A percentile compares a stretch with the other conserved stretches of the same genome.
These are phyloP conservation scores for Populus tomentosa DNA, from an alignment of 441 rosid species.

Conservation along the genomic window DNA sequence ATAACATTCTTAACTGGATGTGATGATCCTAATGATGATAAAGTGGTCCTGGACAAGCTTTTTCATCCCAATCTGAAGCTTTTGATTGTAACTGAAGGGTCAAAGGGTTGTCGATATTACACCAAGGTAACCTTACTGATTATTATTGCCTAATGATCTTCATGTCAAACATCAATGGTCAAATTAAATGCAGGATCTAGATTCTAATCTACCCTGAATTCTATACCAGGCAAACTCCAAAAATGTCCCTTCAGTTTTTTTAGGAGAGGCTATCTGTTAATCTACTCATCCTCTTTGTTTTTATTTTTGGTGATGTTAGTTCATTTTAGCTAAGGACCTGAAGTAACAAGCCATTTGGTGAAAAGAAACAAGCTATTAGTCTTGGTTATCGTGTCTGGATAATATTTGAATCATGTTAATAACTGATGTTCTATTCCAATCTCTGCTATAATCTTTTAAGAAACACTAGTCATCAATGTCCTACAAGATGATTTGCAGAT, in stretches of 20 bases:
- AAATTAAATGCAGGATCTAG: background rate
- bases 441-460: background rate
- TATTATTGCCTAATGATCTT: background rate
- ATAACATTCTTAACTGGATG: constrained; percentile 77
- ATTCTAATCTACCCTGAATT: background rate
- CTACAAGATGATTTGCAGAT: background rate
- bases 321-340: background rate
- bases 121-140: constrained; percentile 52
- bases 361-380: background rate
- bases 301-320: background rate
- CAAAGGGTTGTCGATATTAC: constrained; percentile 77
- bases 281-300: background rate
- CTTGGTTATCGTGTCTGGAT: too few relatives aligned
- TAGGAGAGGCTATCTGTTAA: background rate
- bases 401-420: background rate
- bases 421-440: background rate
- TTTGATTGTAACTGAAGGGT: constrained; percentile 87
- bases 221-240: background rate
- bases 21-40: constrained; percentile 75
- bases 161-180: background rate
- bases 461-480: background rate
- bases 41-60: constrained; percentile 75
- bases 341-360: background rate
- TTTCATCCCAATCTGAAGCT: constrained; percentile 84
- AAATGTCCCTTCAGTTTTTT: background rate